Conservation (phyloP, 495 filamentous ascomycete species). For the Schizothecium vesticola region DNA sequence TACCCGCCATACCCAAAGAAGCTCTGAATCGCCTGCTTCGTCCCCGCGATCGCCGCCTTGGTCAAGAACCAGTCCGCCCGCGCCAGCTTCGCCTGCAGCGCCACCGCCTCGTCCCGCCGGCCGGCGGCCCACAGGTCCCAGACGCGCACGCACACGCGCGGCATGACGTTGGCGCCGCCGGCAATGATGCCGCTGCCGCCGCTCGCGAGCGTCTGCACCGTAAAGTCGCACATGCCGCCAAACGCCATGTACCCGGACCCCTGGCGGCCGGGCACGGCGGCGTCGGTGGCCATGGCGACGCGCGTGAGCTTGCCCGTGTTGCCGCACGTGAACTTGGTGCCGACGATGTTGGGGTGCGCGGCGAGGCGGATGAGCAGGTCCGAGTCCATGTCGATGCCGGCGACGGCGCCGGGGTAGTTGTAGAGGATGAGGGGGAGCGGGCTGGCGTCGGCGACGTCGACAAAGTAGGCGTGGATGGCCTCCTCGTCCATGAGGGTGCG, state of each 20-base stretch:
- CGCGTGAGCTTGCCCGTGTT: slow-evolving; percentile 85
- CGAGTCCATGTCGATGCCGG: slow-evolving; percentile 89
- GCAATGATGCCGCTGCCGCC: slow-evolving; percentile 83
- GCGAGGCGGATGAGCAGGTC: slow-evolving; percentile 79
- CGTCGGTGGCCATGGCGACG: slow-evolving; percentile 70
- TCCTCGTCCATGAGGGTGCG: slow-evolving; percentile 71
- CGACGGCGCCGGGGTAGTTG: slow-evolving; percentile 87
- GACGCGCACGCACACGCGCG: slow-evolving; percentile 75
- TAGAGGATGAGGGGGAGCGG: slow-evolving; percentile 80
- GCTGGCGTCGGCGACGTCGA: slow-evolving; percentile 64
- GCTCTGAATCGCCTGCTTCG: slow-evolving; percentile 75
- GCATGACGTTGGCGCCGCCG: slow-evolving; percentile 81
- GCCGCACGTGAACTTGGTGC: slow-evolving; percentile 88
- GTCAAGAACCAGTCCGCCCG: slow-evolving; percentile 82
- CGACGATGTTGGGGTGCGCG: slow-evolving; percentile 75
- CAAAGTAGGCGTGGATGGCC: slow-evolving; percentile 71
- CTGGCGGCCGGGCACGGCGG: slow-evolving; percentile 50
- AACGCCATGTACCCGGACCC: slow-evolving; percentile 78
- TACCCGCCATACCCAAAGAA: slow-evolving; percentile 83
- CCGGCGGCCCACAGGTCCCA: slow-evolving; percentile 73
- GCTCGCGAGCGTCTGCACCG: slow-evolving; percentile 71
- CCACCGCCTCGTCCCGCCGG: slow-evolving; percentile 66
- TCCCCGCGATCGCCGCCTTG: slow-evolving; percentile 79
- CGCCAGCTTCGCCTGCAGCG: slow-evolving; percentile 64
- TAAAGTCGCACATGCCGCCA: slow-evolving; percentile 84